A percentile compares a stretch with the other conserved stretches of the same genome.
Conservation (phyloP, 2,329 filamentous ascomycete genomes). For the Pseudogymnoascus sp. region DNA sequence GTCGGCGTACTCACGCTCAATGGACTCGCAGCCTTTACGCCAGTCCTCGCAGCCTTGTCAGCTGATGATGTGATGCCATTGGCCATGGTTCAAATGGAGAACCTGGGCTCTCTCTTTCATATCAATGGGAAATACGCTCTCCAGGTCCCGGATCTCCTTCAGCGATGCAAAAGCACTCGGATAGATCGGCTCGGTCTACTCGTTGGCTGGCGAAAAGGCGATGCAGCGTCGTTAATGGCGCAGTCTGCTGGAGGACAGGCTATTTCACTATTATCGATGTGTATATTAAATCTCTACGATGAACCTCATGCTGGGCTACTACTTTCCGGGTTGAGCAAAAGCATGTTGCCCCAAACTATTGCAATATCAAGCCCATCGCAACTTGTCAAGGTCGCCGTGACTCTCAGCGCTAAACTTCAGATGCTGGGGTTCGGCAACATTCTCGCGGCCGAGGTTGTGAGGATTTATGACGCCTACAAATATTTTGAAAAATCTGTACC, state of each 20-base stretch:
- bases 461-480: neutral
- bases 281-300: neutral
- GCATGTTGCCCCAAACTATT: neutral
- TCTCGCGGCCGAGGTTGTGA: neutral
- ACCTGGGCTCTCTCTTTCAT: slow-evolving; percentile 12
- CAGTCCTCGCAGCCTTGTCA: slow-evolving; percentile 12
- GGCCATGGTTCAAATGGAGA: slow-evolving; percentile 16
- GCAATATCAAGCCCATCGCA: neutral
- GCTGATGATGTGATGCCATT: slow-evolving; percentile 15
- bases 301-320: neutral
- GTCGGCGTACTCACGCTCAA: neutral
- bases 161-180: slow-evolving; percentile 8
- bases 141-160: slow-evolving; percentile 12
- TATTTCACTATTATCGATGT: neutral
- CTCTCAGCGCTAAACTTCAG: neutral
- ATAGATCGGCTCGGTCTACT: slow-evolving; percentile 11
- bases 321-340: neutral
- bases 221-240: slow-evolving; percentile 13
- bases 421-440: neutral
- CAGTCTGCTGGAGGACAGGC: neutral
- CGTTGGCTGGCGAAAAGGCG: slow-evolving; percentile 15
- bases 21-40: neutral
- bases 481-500: neutral
- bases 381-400: slow-evolving; percentile 10
- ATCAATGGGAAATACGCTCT: slow-evolving; percentile 12